Base-by-base conservation (phyloP, 441 rosid species). In the Adansonia grandidieri region DNA sequence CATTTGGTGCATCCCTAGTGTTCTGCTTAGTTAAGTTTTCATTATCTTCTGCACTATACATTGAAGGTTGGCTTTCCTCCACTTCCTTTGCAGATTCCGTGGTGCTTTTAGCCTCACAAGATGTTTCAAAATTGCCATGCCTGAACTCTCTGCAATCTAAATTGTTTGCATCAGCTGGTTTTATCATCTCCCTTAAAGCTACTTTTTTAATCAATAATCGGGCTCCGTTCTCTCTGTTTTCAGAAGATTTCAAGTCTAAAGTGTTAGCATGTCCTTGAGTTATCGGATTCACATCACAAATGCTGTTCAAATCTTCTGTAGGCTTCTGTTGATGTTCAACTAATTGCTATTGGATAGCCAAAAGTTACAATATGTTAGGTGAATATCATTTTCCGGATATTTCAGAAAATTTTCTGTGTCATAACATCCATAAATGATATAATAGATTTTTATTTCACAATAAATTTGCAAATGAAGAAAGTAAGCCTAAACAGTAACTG, bases 341-440 rank as follows among this genome's bases (percentile, higher is more conserved):
- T 14, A 63, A 37, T 84, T 82, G 91, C 90, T 89, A 87, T 78
- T 22, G 67, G 7, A 78, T 28, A 80, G 42, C 47, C 63, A 48
- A 53, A 77, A 51, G 22, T 76, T 47, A 71, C 73, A 53, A 5
- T 10, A 40, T 17, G 63, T 44, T 74, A 70, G 62, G 20, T 24
- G 40, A 76, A 45, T 13, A 17, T 28, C 17, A 68, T 6, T 76
- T 58, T 57, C 15, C 6, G 44, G 47, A 61, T 56, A 17, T 32
- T 11, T 48, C 50, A 13, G 45, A 48, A 28, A 28, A 28, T 28
- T 28, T 28, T 2, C 32, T 28, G 0, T 28, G 32, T 28, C 32
- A 50, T 13, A 50, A 22, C 9, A 50, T 11, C 14, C 13, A 6
- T n/a, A 14, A 50, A 50, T 9, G 60, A 70, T 22, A n/a, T 4